Conservation (phyloP, 306 rosid species). For the Quercus cerris region DNA sequence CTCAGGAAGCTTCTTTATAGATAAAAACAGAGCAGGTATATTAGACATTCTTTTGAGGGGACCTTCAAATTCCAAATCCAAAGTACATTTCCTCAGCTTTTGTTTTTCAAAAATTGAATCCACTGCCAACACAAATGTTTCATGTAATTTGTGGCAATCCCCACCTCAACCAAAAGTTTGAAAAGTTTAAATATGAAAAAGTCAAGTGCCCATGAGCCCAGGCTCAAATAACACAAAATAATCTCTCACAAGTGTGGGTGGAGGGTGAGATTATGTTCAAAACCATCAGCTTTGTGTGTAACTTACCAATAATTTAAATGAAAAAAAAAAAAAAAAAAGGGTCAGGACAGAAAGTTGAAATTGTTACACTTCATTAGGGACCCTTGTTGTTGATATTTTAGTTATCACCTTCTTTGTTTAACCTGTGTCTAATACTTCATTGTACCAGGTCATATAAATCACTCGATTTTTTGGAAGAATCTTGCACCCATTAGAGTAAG, state of each 20-base stretch:
- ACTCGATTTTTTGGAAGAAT: conserved; percentile 54
- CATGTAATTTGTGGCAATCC: not conserved
- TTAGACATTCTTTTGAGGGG: too few relatives aligned
- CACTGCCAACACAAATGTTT: too few relatives aligned
- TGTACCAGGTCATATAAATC: conserved; percentile 36
- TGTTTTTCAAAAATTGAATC: not conserved
- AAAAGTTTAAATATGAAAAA: not conserved
- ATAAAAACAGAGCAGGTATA: too few relatives aligned
- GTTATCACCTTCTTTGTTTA: not conserved
- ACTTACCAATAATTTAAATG: not conserved
- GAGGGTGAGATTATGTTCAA: not conserved
- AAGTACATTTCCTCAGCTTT: not conserved
- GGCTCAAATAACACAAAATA: too few relatives aligned
- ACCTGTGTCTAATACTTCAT: not conserved
- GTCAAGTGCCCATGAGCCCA: too few relatives aligned
- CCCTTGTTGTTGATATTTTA: not conserved
- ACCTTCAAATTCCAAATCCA: not conserved
- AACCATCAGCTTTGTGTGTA: not conserved
- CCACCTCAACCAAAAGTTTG: too few relatives aligned
- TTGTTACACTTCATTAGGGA: not conserved
- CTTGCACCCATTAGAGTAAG: conserved; percentile 42
- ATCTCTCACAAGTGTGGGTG: too few relatives aligned
- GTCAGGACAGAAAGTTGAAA: not conserved
- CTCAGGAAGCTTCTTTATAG: too few relatives aligned
- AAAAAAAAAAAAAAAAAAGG: not conserved